Evolutionary conservation across 164 flowering plant species (phyloP).

Genomic region (Magnolia sinica): DNA sequence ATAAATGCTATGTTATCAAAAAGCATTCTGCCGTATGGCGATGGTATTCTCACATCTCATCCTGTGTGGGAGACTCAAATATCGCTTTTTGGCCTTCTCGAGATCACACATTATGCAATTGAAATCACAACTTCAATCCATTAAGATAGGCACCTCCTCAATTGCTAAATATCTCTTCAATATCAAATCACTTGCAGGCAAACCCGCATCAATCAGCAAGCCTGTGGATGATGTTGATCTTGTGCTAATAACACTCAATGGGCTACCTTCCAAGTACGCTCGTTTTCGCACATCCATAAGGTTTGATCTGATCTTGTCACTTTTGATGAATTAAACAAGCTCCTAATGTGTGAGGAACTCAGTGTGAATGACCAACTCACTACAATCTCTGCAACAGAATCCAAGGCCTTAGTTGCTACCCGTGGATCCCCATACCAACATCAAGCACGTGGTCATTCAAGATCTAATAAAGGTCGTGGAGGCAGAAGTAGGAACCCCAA

Average conservation of each 20-base stretch:
- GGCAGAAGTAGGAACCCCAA: background rate
- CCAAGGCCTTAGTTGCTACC: background rate
- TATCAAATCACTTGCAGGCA: too few species aligned
- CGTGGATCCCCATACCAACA: background rate
- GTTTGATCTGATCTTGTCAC: background rate
- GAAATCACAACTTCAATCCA: background rate
- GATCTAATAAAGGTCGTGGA: background rate
- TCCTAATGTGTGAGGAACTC: background rate
- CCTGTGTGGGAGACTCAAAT: background rate
- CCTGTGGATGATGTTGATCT: too few species aligned
- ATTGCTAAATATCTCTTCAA: too few species aligned
- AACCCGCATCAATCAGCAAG: too few species aligned
- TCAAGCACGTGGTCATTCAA: background rate
- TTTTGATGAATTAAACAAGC: background rate
- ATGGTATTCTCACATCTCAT: background rate
- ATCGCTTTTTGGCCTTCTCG: background rate
- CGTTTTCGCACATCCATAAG: background rate
- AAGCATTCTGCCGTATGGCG: background rate
- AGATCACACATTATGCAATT: background rate
- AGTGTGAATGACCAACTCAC: background rate
- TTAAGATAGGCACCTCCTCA: background rate
- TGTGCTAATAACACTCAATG: background rate
- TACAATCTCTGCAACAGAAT: background rate
- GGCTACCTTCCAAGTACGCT: background rate
- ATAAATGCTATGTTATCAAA: background rate